These are phyloP conservation scores for Pleurotus tuber-regium DNA, from an alignment of 768 basidiomycete species.

Conservation along the genomic window DNA sequence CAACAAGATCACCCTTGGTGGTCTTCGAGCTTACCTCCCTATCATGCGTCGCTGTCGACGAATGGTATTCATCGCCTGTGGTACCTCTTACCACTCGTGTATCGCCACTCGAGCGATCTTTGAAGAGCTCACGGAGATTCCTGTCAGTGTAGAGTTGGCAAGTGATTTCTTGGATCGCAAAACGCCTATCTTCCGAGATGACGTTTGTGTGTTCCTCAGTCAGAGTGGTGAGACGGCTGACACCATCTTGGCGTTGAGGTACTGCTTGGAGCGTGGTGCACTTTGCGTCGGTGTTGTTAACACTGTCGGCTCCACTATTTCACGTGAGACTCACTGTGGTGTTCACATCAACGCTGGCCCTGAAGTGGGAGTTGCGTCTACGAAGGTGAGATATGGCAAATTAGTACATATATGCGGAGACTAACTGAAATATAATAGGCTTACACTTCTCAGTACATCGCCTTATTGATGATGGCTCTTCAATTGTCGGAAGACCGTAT, in stretches of 20 bases:
- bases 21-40: conserved; percentile 90
- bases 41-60: conserved; percentile 94
- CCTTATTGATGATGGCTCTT: conserved; percentile 96
- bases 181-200: conserved; percentile 99
- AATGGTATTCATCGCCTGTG: conserved; percentile 97
- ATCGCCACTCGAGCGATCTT: conserved; percentile 96
- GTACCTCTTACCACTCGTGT: conserved; percentile 97
- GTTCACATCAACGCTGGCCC: conserved; percentile 99
- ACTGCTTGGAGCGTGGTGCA: conserved; percentile 95
- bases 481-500: conserved; percentile 97
- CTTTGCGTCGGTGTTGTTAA: conserved; percentile 98
- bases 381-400: conserved; percentile 68
- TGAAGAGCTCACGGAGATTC: conserved; percentile 98
- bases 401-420: not conserved
- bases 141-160: conserved; percentile 94
- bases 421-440: conserved; percentile 48
- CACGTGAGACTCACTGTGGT: conserved; percentile 98
- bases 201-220: conserved; percentile 93
- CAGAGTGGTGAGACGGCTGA: conserved; percentile 99
- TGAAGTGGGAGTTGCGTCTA: conserved; percentile 98
- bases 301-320: conserved; percentile 96
- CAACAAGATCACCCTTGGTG: conserved; percentile 89
- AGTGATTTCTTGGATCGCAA: conserved; percentile 98
- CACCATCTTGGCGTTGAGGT: conserved; percentile 92
- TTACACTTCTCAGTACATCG: conserved; percentile 98